Evolutionary conservation across 257 asterid genomes (phyloP), one percentile per base, ranked within the genome.

Genomic region (Ajuga chamaepitys): DNA sequence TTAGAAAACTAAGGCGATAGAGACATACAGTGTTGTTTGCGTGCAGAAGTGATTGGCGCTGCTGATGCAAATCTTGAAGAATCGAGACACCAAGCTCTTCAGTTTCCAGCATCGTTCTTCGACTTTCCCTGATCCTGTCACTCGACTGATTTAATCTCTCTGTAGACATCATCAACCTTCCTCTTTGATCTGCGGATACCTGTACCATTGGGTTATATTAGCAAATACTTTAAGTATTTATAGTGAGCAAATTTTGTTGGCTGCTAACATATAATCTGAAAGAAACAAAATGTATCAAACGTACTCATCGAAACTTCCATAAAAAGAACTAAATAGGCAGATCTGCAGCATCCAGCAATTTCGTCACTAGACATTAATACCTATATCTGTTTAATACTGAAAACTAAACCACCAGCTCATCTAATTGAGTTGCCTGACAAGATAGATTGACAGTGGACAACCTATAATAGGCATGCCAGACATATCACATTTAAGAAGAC

Each of bases 31-130:
- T 76, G 59, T 61, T 66, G 70, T 83, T 66, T 2, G 89, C 78
- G 55, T 83, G 82, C 48, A 83, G 83, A 10, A 83, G 89, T 18
- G 89, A 71, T 65, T 83, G 86, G n/a, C 89, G 89, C 58, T 83
- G 89, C 59, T 83, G 84, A 26, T 80, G 82, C 68, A 83, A 42
- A 78, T 83, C 89, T 46, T 81, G 85, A 76, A 83, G 89, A 74
- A 83, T 81, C 20, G 86, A 78, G 59, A 83, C 89, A 10, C 87
- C 89, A 53, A 83, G 83, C 63, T 83, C 87, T 44, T 85, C 88
- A 32, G 88, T 82, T 74, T 85, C 83, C 54, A 85, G 83, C 86
- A 78, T 78, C 20, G 86, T 74, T 71, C 57, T 85, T 50, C 84
- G 82, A 56, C 88, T 70, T 8, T 85, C 88, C 58, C 79, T 80